These are phyloP conservation scores for Pythium phragmitis DNA, from an alignment of 352 stramenopile genomes.

Conservation along the genomic window DNA sequence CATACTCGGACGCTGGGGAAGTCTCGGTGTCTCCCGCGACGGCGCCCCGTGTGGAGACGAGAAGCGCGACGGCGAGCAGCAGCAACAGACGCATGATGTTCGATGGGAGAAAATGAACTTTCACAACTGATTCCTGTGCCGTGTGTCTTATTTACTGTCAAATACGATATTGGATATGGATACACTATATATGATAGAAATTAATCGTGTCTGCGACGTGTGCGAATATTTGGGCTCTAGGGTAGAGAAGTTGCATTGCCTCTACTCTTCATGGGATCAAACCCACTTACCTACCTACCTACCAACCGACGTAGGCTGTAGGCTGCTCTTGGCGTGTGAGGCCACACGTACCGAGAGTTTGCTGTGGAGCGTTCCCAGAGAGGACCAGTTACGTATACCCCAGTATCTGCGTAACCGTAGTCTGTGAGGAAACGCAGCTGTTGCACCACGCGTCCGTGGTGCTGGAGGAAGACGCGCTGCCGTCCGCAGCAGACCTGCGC, in stretches of 20 bases:
- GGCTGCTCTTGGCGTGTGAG: no score
- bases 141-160: conserved; percentile 4
- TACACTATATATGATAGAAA: conserved; percentile 2
- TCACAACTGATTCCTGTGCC: conserved; percentile 1
- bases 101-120: neutral
- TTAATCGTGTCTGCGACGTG: conserved; percentile 9
- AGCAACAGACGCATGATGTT: neutral
- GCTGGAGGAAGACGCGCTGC: neutral
- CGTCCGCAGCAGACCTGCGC: neutral
- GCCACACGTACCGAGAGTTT: no score
- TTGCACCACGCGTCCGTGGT: neutral
- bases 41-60: neutral
- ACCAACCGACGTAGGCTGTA: no score
- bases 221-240: neutral
- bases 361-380: no score
- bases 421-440: no score
- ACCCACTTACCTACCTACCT: no score
- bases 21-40: neutral
- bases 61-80: neutral
- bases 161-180: neutral
- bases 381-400: no score
- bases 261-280: no score
- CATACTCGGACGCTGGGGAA: conserved; percentile 19
- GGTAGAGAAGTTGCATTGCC: no score
- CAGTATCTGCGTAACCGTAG: no score